A percentile compares a stretch with the other conserved stretches of the same genome.
phyloP scores from a whole-genome alignment of 768 basidiomycete genomes.

The Rickenella mellea region DNA sequence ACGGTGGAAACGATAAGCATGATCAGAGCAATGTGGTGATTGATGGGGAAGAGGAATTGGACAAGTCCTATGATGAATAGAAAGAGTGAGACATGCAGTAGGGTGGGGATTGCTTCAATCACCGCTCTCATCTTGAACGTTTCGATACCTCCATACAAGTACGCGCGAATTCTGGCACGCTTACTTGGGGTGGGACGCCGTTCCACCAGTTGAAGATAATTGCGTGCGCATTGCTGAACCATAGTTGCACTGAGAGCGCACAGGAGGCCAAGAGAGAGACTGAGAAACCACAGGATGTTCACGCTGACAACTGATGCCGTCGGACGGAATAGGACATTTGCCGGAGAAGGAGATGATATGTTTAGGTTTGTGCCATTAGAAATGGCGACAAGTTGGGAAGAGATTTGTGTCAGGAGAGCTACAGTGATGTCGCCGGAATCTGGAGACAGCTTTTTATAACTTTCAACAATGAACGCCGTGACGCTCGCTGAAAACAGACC shows the following conservation, averaged over 20 bases:
- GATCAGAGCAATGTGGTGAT: conserved; percentile 4
- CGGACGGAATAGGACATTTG: too few species aligned
- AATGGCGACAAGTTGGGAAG: too few species aligned
- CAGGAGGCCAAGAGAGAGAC: conserved; percentile 4
- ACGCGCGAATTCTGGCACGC: conserved; percentile 4
- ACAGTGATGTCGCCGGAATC: background rate
- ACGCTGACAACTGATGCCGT: too few species aligned
- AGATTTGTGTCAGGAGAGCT: too few species aligned
- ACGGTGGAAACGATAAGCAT: conserved; percentile 2
- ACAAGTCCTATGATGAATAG: conserved; percentile 9
- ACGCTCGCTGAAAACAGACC: conserved; percentile 11
- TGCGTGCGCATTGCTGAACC: conserved; percentile 7
- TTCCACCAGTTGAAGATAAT: conserved; percentile 4
- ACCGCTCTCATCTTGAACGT: conserved; percentile 4
- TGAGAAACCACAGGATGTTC: conserved; percentile 8
- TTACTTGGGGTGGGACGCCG: conserved; percentile 2
- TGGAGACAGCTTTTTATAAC: conserved; percentile 7
- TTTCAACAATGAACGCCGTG: conserved; percentile 10
- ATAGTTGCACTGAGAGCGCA: conserved; percentile 8
- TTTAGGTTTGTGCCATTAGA: too few species aligned
- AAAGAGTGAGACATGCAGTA: conserved; percentile 8
- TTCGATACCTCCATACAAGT: conserved; percentile 4
- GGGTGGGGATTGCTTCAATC: conserved; percentile 4
- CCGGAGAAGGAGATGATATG: too few species aligned
- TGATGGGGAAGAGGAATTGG: conserved; percentile 8